Evolutionary conservation across 1,284 basidiomycete species (phyloP).

Genomic region (Xerocomus minutiporus): DNA sequence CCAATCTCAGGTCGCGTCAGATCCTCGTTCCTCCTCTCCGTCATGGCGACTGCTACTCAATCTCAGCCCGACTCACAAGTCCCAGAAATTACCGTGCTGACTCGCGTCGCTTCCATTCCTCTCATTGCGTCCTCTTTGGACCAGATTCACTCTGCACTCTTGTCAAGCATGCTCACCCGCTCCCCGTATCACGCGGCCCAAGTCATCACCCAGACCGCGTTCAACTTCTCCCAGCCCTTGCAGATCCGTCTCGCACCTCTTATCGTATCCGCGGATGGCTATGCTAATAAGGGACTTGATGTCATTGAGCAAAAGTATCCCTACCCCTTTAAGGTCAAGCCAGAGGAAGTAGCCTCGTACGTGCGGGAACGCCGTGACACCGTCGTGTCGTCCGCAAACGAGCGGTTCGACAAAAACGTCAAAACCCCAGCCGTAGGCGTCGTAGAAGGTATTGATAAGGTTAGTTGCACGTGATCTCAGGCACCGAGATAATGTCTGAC

Average conservation of each 20-base stretch:
- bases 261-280: constrained; percentile 55
- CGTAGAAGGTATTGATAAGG: constrained; percentile 70
- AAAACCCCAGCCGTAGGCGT: constrained; percentile 58
- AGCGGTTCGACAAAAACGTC: constrained; percentile 62
- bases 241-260: constrained; percentile 62
- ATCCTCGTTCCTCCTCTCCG: constrained; percentile 4
- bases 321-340: constrained; percentile 67
- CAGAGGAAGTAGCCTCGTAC: constrained; percentile 62
- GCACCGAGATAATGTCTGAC: constrained; percentile 11
- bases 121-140: constrained; percentile 59
- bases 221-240: constrained; percentile 59
- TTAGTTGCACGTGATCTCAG: constrained; percentile 31
- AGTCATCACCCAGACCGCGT: constrained; percentile 52
- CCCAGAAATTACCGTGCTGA: constrained; percentile 57
- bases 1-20: constrained; percentile 7
- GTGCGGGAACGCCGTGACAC: constrained; percentile 54
- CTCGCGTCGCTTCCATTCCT: constrained; percentile 64
- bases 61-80: constrained; percentile 32
- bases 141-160: constrained; percentile 55
- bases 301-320: constrained; percentile 68
- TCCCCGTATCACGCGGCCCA: constrained; percentile 62
- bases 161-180: constrained; percentile 56
- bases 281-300: constrained; percentile 71
- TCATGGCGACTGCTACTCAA: constrained; percentile 43
- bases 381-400: constrained; percentile 54